These are phyloP conservation scores for Eutrema salsugineum DNA, from an alignment of 441 rosid genomes.

Conservation along the genomic window DNA sequence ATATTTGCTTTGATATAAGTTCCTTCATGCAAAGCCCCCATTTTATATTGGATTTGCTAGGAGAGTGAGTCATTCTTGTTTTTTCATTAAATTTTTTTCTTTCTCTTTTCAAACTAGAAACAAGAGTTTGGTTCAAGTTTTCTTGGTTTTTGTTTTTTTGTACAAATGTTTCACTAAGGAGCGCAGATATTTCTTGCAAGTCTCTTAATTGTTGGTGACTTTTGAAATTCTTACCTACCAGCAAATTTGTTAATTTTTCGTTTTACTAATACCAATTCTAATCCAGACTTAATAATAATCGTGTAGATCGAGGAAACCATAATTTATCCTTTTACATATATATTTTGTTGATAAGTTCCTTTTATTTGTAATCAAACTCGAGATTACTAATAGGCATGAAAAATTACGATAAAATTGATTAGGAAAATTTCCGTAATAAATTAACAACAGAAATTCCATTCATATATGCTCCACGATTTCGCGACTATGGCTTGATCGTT, in stretches of 20 bases:
- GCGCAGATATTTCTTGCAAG: neutral
- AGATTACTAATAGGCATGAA: neutral
- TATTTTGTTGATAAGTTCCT: neutral
- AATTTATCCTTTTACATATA: neutral
- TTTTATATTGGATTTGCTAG: conserved; percentile 23
- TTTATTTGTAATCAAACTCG: neutral
- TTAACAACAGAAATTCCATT: neutral
- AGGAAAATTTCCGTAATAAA: neutral
- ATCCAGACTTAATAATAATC: neutral
- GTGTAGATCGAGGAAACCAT: neutral
- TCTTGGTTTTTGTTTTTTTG: conserved; percentile 10
- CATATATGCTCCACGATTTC: neutral
- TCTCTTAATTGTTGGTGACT: conserved; percentile 9
- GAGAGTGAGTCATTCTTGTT: conserved; percentile 1
- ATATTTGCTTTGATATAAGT: conserved; percentile 12
- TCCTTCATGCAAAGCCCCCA: conserved; percentile 8
- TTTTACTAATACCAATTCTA: neutral
- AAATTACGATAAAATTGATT: neutral
- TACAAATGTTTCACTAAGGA: conserved; percentile 3
- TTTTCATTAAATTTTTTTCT: neutral
- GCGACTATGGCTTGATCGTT: neutral
- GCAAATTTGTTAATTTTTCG: neutral
- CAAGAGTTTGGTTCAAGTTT: conserved; percentile 19
- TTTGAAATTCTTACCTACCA: conserved; percentile 2
- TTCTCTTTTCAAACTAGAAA: neutral